Percentiles rank a stretch among this genome's conserved stretches.
Conservation (phyloP, 306 rosid species). For the Lithocarpus polystachyus region DNA sequence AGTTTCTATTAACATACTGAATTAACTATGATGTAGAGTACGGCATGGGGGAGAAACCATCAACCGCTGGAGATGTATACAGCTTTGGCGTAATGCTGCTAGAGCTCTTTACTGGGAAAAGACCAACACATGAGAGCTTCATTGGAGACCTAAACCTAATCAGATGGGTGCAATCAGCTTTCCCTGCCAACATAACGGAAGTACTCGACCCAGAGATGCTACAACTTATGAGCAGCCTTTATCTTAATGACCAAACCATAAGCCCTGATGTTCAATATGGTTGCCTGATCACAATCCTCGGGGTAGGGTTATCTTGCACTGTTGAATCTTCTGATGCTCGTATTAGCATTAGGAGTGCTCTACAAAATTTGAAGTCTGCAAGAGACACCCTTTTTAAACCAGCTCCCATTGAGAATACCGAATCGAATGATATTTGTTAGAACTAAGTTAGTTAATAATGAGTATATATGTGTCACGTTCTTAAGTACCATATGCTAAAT, state of each 20-base stretch:
- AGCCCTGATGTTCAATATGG: conserved; percentile 21
- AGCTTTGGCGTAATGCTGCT: conserved; percentile 68
- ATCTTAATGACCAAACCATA: background rate
- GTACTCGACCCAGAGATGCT: conserved; percentile 46
- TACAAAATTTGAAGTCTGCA: conserved; percentile 39
- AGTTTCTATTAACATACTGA: background rate
- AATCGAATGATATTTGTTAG: background rate
- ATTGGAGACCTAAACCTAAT: conserved; percentile 40
- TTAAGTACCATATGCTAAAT: no score
- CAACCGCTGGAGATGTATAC: conserved; percentile 69
- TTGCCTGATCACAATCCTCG: conserved; percentile 40
- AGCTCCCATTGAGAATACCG: background rate
- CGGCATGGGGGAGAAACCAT: conserved; percentile 57
- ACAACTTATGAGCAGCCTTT: background rate
- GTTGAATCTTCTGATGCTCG: conserved; percentile 42
- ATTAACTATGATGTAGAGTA: conserved; percentile 43
- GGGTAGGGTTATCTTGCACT: conserved; percentile 53
- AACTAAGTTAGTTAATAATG: no score
- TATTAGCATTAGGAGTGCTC: conserved; percentile 46
- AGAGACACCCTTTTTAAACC: conserved; percentile 32
- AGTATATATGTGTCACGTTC: no score
- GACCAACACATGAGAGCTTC: conserved; percentile 58
- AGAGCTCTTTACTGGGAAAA: conserved; percentile 54
- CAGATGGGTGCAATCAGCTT: conserved; percentile 52
- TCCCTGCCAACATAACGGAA: conserved; percentile 29